These are phyloP conservation scores for Eucalyptus sp. DNA, from an alignment of 345 rosid genomes.

Conservation along the genomic window DNA sequence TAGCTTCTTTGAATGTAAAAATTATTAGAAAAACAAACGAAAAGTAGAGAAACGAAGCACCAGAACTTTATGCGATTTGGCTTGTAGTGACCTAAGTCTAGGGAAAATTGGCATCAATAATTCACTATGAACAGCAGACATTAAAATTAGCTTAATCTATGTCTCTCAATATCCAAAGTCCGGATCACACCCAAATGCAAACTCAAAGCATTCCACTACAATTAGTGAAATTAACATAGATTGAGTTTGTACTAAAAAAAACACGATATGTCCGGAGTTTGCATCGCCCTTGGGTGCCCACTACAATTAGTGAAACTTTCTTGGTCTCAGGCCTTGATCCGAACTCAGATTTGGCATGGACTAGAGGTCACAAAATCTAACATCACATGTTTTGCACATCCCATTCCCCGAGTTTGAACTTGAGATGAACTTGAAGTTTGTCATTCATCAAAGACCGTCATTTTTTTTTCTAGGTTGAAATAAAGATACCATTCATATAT, in stretches of 20 bases:
- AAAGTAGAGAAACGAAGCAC: not conserved
- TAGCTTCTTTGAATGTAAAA: not conserved
- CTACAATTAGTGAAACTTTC: not conserved
- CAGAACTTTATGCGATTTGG: rapidly evolving
- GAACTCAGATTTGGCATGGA: not conserved
- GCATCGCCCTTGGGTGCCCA: rapidly evolving
- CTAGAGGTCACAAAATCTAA: not conserved
- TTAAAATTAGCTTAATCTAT: too few relatives aligned
- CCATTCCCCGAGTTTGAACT: not conserved
- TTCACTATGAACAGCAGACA: too few relatives aligned
- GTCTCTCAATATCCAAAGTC: not conserved
- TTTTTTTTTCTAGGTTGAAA: too few relatives aligned
- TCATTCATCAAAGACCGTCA: not conserved
- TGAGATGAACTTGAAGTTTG: not conserved
- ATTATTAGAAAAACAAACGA: not conserved
- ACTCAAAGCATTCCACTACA: not conserved
- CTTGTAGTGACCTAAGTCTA: not conserved
- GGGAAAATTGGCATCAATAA: not conserved
- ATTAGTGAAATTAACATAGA: not conserved
- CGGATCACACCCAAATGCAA: not conserved
- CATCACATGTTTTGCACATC: not conserved
- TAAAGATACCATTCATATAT: too few relatives aligned
- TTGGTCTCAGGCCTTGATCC: not conserved
- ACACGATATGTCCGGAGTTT: rapidly evolving
- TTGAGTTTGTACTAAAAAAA: not conserved